Evolutionary conservation across 208 protist species (phyloP), one percentile per base, ranked within the genome.

Genomic region (Trypanosoma cruzi): DNA sequence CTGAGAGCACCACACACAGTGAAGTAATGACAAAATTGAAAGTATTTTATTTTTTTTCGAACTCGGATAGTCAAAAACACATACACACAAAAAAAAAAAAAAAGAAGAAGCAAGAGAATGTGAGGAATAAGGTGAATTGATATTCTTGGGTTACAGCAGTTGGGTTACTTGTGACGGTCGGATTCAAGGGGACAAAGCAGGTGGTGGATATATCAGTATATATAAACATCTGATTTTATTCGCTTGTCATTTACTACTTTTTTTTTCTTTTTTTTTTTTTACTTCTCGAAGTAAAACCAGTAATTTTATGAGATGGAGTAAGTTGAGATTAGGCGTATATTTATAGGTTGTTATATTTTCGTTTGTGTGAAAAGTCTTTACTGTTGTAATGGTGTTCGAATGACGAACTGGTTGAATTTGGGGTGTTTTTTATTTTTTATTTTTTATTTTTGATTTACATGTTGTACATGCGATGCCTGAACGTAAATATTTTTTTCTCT

Each of bases 31-130:
- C 6, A 26, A 53, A 31, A 52, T 34, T 69, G 48, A 42, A 14
- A n/a, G n/a, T 46, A 48, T 60, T 53, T 69, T 2, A n/a, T 69
- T 36, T n/a, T 54, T 64, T 34, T 31, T 48, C 6, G 31, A 4
- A 52, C 7, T 16, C 10, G 34, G 2, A 40, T 2, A 68, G 10
- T 14, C 36, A 57, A 31, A 31, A 37, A n/a, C 7, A 28, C 10
- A 14, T 4, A 53, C 55, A 46, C n/a, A 40, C 28, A 55, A 69
- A 31, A 69, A 57, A 52, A n/a, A 60, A 53, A 69, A 61, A 22
- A 22, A 44, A 44, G 13, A 13, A 44, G 13, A 44, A 44, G 5
- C 37, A 44, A 5, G 37, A 16, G 37, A 5, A 68, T 53, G n/a
- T 22, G 8, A 20, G 6, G 18, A 48, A 52, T 28, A 32, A 48